These are phyloP conservation scores for Alternaria arbusti DNA, from an alignment of 2,329 filamentous ascomycete species.

Conservation along the genomic window DNA sequence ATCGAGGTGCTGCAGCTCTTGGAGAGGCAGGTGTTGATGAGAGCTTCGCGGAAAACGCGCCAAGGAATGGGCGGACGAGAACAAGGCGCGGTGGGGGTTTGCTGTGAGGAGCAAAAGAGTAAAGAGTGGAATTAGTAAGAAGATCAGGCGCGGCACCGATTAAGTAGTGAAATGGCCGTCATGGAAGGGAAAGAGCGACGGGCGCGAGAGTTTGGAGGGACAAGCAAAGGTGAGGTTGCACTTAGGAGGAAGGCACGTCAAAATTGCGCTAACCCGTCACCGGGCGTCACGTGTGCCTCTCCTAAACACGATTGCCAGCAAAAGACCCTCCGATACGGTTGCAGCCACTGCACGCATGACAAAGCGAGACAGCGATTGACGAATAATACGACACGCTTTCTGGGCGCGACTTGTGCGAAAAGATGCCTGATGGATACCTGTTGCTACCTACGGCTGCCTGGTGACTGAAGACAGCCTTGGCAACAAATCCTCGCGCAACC, in stretches of 20 bases:
- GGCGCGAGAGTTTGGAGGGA: slow-evolving; percentile 21
- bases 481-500: slow-evolving; percentile 7
- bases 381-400: slow-evolving; percentile 10
- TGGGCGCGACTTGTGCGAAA: slow-evolving; percentile 6
- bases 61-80: slow-evolving; percentile 26
- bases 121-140: slow-evolving; percentile 27
- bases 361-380: slow-evolving; percentile 19
- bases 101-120: slow-evolving; percentile 13
- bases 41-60: slow-evolving; percentile 43
- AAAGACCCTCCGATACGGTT: slow-evolving; percentile 2
- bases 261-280: slow-evolving; percentile 16
- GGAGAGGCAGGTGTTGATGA: slow-evolving; percentile 24
- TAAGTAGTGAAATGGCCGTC: slow-evolving; percentile 42
- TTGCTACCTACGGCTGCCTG: slow-evolving; percentile 45
- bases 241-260: slow-evolving; percentile 19
- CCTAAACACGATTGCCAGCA: slow-evolving; percentile 1
- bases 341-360: slow-evolving; percentile 7
- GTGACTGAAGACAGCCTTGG: slow-evolving; percentile 21
- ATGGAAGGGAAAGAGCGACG: slow-evolving; percentile 35
- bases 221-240: slow-evolving; percentile 22
- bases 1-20: slow-evolving; percentile 23
- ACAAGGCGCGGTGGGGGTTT: slow-evolving; percentile 29
- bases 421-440: slow-evolving; percentile 30
- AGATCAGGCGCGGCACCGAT: slow-evolving; percentile 33
- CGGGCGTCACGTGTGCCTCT: slow-evolving; percentile 24